A percentile compares a stretch with the other conserved stretches of the same genome.
Evolutionary conservation across 805 yeast species (phyloP).

Genomic region (Scheffersomyces amazonensis): DNA sequence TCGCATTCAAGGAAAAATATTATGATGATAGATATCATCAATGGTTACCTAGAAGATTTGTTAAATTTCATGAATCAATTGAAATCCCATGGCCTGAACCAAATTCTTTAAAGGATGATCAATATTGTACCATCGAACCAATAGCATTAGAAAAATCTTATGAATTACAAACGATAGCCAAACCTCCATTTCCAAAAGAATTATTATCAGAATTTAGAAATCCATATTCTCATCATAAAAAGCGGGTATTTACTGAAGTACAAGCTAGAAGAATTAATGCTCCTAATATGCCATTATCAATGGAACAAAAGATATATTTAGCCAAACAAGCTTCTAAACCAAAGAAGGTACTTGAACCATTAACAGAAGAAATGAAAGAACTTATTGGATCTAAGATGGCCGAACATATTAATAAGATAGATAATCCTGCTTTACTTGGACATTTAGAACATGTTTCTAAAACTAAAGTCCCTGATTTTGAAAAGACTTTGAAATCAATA

Average conservation of each 20-base stretch:
- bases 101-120: constrained; percentile 52
- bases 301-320: constrained; percentile 57
- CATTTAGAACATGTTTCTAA: constrained; percentile 40
- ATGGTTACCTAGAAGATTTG: constrained; percentile 75
- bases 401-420: constrained; percentile 31
- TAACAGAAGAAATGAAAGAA: constrained; percentile 54
- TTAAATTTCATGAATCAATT: constrained; percentile 63
- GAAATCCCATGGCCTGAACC: constrained; percentile 92
- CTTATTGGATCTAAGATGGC: constrained; percentile 51
- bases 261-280: constrained; percentile 63
- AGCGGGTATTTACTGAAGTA: constrained; percentile 48
- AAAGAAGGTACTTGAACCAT: constrained; percentile 26
- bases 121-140: constrained; percentile 53
- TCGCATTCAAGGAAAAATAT: constrained; percentile 65
- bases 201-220: constrained; percentile 72
- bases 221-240: constrained; percentile 67
- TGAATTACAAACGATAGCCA: constrained; percentile 64
- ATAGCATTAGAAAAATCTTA: constrained; percentile 69
- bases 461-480: constrained; percentile 25
- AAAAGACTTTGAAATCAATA: constrained; percentile 22
- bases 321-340: constrained; percentile 46
- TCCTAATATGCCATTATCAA: constrained; percentile 76
- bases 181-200: constrained; percentile 65
- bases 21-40: constrained; percentile 72
- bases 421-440: constrained; percentile 30